Evolutionary conservation across 495 filamentous ascomycete genomes (phyloP), one percentile per base, ranked within the genome.

Genomic region (Podospora pseudoanserina): DNA sequence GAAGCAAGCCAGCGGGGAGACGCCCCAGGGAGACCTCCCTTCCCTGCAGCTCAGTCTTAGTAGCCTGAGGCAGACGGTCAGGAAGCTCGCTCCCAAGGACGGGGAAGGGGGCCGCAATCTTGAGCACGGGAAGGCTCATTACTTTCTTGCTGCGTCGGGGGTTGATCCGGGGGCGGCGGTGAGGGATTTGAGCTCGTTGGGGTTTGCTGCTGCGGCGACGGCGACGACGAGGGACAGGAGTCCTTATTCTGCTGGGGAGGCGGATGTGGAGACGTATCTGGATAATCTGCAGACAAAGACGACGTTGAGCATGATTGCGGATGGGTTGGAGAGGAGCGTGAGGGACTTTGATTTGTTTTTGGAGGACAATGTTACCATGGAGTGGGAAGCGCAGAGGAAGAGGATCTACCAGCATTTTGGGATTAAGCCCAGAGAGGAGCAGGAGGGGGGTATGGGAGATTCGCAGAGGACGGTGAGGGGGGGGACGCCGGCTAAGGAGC

Each of bases 341-440:
- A 88, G 87, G 19, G 94, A 97, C 74, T 98, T 99, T 71, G 93
- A 99, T 75, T 77, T 85, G 54, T 97, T 96, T 76, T 80, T 99
- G 58, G 95, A 97, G 75, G 93, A 96, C 70, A 94, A 95, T 74
- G 89, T 97, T 6, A 92, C 92, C 7, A 89, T 95, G 82, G 92
- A 97, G 77, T 98, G 94, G 94, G 93, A 98, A 65, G 88, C 89
- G 5, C 95, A 98, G 79, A 89, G 94, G 53, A 91, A 89, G 75
- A 88, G 88, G 64, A 97, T 98, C 64, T 97, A 97, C 76, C 88
- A 97, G 73, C 95, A 99, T 75, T 98, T 99, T 76, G 95, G 95
- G 7, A 89, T 99, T 55, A 90, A 86, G 67, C 84, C 88, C 7
- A 87, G 84, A 69, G 86, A 89, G 57, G 82, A 83, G 9, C 62